Conservation (phyloP, 1,139 yeast genomes). For the Saccharomycopsis crataegensis region DNA sequence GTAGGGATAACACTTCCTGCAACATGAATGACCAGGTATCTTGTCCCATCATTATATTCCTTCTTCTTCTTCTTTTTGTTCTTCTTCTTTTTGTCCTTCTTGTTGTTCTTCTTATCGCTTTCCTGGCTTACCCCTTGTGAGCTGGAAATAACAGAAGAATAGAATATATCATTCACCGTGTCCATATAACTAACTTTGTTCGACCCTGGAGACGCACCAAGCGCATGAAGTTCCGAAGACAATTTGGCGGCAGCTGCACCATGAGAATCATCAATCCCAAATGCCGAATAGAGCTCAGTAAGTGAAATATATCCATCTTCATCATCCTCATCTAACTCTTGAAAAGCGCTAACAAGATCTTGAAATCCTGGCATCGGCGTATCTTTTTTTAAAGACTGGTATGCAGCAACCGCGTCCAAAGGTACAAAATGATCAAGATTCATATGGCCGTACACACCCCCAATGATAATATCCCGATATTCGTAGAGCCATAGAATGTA, state of each 20-base stretch:
- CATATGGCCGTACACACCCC: constrained; percentile 86
- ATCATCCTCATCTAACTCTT: constrained; percentile 20
- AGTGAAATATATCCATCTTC: constrained; percentile 10
- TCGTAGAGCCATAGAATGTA: constrained; percentile 74
- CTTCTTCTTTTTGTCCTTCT: constrained; percentile 29
- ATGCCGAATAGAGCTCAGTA: constrained; percentile 20
- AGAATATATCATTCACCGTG: constrained; percentile 42
- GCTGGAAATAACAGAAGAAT: constrained; percentile 31
- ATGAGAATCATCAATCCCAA: constrained; percentile 21
- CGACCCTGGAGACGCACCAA: constrained; percentile 52
- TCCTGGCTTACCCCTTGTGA: constrained; percentile 27
- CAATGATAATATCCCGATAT: constrained; percentile 73
- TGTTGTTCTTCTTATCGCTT: constrained; percentile 29
- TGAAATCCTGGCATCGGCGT: constrained; percentile 22
- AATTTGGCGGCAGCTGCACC: constrained; percentile 26
- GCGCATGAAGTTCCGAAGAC: constrained; percentile 27
- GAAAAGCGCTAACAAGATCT: constrained; percentile 14
- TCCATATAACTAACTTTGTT: constrained; percentile 55
- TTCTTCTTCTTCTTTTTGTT: constrained; percentile 37
- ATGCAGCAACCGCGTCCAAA: constrained; percentile 62
- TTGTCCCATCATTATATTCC: constrained; percentile 32
- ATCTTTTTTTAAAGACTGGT: constrained; percentile 34
- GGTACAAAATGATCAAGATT: constrained; percentile 81
- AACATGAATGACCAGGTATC: constrained; percentile 65
- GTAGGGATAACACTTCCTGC: constrained; percentile 79